Evolutionary conservation across 75 land plant genomes (phyloP).

Genomic region (Pinus taeda): DNA sequence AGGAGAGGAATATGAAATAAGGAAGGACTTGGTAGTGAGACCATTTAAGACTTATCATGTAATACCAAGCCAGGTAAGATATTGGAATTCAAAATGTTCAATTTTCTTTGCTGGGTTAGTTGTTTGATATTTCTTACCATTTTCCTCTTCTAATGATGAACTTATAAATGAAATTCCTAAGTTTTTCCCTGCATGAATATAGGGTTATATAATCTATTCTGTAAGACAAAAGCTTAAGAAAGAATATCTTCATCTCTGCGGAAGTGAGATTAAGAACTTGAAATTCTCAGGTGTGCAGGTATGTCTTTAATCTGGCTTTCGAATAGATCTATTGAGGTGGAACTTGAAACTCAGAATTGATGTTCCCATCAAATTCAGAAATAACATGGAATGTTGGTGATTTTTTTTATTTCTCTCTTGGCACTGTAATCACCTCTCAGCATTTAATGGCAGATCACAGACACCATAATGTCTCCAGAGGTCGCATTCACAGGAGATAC

Average conservation of each 20-base stretch:
- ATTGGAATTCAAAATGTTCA: not conserved
- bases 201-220: slow-evolving; percentile 94
- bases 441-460: slow-evolving; percentile 61
- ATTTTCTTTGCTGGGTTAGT: not conserved
- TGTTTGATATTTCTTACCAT: not conserved
- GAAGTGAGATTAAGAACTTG: slow-evolving; percentile 74
- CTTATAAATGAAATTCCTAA: not conserved
- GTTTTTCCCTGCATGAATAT: slow-evolving; percentile 15
- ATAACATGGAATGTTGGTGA: too few species aligned
- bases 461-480: slow-evolving; percentile 75
- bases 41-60: slow-evolving; percentile 91
- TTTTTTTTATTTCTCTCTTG: too few species aligned
- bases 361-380: too few species aligned
- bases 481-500: slow-evolving; percentile 91
- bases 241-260: slow-evolving; percentile 78
- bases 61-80: slow-evolving; percentile 84
- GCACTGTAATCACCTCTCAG: too few species aligned
- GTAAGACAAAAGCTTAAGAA: slow-evolving; percentile 87
- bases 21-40: slow-evolving; percentile 71
- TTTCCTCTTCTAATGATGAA: not conserved
- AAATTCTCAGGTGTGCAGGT: slow-evolving; percentile 92
- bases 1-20: slow-evolving; percentile 80
- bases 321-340: too few species aligned
- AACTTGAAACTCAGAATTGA: too few species aligned
- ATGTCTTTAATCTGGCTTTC: slow-evolving; percentile 11